Conservation (phyloP, 345 rosid species). For the Populus alba region DNA sequence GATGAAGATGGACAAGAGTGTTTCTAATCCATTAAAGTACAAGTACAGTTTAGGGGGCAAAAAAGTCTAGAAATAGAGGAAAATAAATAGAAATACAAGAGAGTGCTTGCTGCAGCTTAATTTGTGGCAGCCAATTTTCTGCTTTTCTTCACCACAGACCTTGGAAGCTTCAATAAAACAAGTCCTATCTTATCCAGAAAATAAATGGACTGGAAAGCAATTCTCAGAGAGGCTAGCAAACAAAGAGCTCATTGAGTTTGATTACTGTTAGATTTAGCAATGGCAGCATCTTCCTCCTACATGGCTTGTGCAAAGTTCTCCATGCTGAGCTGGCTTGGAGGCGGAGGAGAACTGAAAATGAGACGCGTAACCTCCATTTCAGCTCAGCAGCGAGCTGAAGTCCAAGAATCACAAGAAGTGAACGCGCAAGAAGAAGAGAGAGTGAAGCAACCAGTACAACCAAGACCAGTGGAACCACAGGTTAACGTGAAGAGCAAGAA, state of each 20-base stretch:
- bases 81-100: not conserved
- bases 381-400: slow-evolving; percentile 49
- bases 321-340: slow-evolving; percentile 33
- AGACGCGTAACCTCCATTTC: slow-evolving; percentile 24
- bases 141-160: slow-evolving; percentile 3
- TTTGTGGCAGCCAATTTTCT: not conserved
- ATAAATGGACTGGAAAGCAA: slow-evolving; percentile 14
- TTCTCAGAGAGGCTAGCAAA: not conserved
- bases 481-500: slow-evolving; percentile 75
- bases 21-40: not conserved
- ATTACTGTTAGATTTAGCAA: not conserved
- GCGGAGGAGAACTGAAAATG: slow-evolving; percentile 10
- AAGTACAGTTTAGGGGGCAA: not conserved
- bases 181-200: slow-evolving; percentile 33
- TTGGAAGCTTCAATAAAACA: not conserved
- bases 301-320: slow-evolving; percentile 50
- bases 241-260: not conserved
- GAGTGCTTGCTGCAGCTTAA: not conserved
- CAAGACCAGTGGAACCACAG: slow-evolving; percentile 82
- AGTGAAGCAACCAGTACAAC: slow-evolving; percentile 40
- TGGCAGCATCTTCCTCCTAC: slow-evolving; percentile 55
- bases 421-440: slow-evolving; percentile 17
- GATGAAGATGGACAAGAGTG: not conserved
- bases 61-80: not conserved
- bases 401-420: slow-evolving; percentile 30